Evolutionary conservation across 179 eudicot species (phyloP).

Genomic region (Actinidia chinensis): DNA sequence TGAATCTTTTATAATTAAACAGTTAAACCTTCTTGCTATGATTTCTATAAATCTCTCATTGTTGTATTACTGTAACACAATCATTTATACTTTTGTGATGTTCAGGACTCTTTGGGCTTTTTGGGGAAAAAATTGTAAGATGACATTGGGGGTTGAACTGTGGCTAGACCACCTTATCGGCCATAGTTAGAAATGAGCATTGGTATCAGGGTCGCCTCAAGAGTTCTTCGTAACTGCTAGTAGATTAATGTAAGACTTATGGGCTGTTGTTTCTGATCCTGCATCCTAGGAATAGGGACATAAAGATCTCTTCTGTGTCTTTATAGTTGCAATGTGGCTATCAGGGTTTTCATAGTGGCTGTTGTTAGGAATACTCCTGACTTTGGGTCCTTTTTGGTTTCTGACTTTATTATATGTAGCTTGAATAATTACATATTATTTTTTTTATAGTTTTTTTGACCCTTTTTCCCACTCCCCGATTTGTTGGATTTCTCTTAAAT

Average conservation of each 20-base stretch:
- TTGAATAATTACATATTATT: conserved; percentile 7
- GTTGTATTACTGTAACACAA: background rate
- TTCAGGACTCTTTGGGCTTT: too few relatives aligned
- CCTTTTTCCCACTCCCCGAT: background rate
- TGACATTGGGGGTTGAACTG: background rate
- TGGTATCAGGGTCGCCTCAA: background rate
- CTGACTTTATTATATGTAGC: background rate
- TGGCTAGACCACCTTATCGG: background rate
- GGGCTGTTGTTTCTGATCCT: background rate
- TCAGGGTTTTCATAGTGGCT: background rate
- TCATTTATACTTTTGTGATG: background rate
- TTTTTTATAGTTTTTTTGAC: background rate
- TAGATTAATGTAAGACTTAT: background rate
- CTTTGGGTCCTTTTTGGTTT: too few relatives aligned
- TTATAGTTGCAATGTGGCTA: background rate
- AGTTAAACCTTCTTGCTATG: background rate
- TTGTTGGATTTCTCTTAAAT: too few relatives aligned
- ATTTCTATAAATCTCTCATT: background rate
- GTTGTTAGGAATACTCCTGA: too few relatives aligned
- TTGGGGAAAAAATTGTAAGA: background rate
- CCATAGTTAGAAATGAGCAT: background rate
- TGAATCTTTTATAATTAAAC: background rate
- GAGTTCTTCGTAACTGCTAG: background rate
- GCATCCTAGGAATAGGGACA: conserved; percentile 3
- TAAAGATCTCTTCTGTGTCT: background rate